Base-by-base conservation (phyloP, 2,329 filamentous ascomycete species). In the Verticillium longisporum region DNA sequence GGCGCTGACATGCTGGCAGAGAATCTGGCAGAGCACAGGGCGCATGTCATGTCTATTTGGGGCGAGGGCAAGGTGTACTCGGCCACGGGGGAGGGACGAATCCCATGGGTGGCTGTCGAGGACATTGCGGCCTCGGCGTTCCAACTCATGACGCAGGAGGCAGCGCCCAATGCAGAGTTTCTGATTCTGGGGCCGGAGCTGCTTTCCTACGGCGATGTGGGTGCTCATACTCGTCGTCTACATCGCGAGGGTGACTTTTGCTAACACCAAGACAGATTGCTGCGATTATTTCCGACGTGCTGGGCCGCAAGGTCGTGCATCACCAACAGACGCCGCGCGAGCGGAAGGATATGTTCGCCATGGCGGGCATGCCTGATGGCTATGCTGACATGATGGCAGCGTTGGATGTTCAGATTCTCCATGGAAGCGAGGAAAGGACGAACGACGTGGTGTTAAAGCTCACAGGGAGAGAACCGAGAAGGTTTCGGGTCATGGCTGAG, bases 51-150 rank as follows among this genome's bases (percentile, higher is more conserved):
- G 4, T 56, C 69, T 3, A 76, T 82, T 63, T 72, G 67, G 32
- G 68, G 75, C 5, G 72, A 78, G 58, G 70, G 72, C 64, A 74
- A 68, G 56, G 71, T 82, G 14, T 76, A 77, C 64, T 77, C 78
- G 6, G 78, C 79, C 0, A 73, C 75, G 1, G 74, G 72, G 2
- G 63, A 73, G 7, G 80, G 79, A 26, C 75, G 72, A 63, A 70
- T 81, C n/a, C 77, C 78, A 0, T 81, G 78, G 67, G 71, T 83
- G 5, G 75, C 75, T 14, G 74, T 75, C 6, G 68, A 74, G 33
- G 80, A 83, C 60, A 79, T 83, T 58, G 79, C 79, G 0, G 74
- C 73, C 4, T 75, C 80, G 2, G 79, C 76, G 1, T 73, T 74
- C 61, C 66, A 71, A 53, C 72, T 75, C 1, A 68, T 83, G 53